A percentile compares a stretch with the other conserved stretches of the same genome.
Evolutionary conservation across 495 filamentous ascomycete genomes (phyloP).

Genomic region (Eremomyces bilateralis): DNA sequence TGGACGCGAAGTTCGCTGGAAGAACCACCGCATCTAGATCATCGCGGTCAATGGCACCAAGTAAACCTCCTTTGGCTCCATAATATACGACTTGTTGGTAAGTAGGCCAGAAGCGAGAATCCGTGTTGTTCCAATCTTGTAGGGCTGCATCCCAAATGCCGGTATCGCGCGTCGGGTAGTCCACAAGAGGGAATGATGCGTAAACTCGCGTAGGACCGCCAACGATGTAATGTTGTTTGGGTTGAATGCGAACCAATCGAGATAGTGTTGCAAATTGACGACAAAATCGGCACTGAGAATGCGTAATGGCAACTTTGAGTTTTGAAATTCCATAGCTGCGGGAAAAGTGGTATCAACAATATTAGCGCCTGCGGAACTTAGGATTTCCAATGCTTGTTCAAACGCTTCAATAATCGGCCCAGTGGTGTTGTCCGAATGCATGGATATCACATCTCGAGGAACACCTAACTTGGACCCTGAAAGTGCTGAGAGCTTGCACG

Average conservation of each 20-base stretch:
- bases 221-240: constrained; percentile 18
- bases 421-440: constrained; percentile 6
- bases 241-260: constrained; percentile 21
- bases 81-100: constrained; percentile 23
- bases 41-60: constrained; percentile 26
- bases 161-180: constrained; percentile 29
- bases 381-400: constrained; percentile 20
- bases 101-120: constrained; percentile 16
- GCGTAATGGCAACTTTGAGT: constrained; percentile 8
- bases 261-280: constrained; percentile 14
- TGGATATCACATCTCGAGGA: constrained; percentile 25
- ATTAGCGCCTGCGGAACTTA: constrained; percentile 26
- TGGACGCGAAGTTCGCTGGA: constrained; percentile 23
- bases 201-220: constrained; percentile 23
- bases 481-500: constrained; percentile 26
- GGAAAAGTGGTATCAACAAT: constrained; percentile 33
- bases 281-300: constrained; percentile 20
- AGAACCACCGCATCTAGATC: constrained; percentile 29
- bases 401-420: constrained; percentile 23
- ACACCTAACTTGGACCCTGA: constrained; percentile 29
- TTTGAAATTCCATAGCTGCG: constrained; percentile 16
- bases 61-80: constrained; percentile 27
- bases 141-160: constrained; percentile 25
- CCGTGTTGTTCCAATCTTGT: constrained; percentile 16
- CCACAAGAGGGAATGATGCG: constrained; percentile 22